Base-by-base conservation (phyloP, 805 yeast species). In the Candida sphagnicola region DNA sequence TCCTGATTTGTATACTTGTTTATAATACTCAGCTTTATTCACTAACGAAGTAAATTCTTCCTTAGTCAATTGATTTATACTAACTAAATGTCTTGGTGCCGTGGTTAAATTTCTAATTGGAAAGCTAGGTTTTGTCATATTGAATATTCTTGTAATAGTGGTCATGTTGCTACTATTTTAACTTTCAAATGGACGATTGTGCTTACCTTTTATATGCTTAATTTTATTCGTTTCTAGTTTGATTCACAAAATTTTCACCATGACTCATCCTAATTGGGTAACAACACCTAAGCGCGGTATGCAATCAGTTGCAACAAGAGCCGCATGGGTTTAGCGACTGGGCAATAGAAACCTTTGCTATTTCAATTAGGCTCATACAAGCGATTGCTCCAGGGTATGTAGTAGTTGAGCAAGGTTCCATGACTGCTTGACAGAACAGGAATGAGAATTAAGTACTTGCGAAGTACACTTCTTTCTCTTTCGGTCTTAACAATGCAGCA, bases 31-130 rank as follows among this genome's bases (percentile, higher is more conserved):
- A 2, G 96, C 97, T 56, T 87, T 80, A 40, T 72, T 62, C 5
- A 93, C 90, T 37, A 93, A 72, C 5, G 77, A 65, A 23, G 71
- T 59, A 44, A 93, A 80, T 61, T 93, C 99, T 16, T 72, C 63
- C 38, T 82, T 75, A 5, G 85, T 59, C 41, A 93, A 72, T 53
- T 89, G 95, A 17, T 85, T 77, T 51, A 89, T 93, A 18, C 87
- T 84, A 16, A 86, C 74, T 55, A 93, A 71, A 59, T 91, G 97
- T 59, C 95, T 78, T 18, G 73, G 73, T 32, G 47, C 45, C 2
- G 49, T 31, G n/a, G 18, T 38, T 12, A 43, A 37, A 21, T 31
- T 31, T 34, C 28, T 23, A n/a, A 13, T 28, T 18, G 10, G 18
- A 12, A 16, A 18, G 13, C 19, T 25, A 8, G 16, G 28, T 23